Evolutionary conservation across 352 stramenopile genomes (phyloP).

Genomic region (Vaucheria bursata): DNA sequence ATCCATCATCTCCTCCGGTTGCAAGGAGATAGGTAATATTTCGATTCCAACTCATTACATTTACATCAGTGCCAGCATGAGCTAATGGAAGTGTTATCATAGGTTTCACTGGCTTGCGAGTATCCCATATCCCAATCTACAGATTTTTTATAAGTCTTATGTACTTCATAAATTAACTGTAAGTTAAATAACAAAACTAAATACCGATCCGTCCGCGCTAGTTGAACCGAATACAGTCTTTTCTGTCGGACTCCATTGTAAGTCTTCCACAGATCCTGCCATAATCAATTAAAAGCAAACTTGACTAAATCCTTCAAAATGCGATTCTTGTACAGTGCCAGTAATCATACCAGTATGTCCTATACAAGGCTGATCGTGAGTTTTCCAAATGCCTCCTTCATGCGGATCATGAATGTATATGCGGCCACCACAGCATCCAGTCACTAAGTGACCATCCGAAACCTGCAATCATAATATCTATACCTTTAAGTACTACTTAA

Average conservation of each 20-base stretch:
- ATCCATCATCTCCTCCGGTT: conserved; percentile 92
- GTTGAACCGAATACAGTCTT: conserved; percentile 56
- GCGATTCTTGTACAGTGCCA: too few species aligned
- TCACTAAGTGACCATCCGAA: conserved; percentile 63
- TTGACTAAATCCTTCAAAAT: too few species aligned
- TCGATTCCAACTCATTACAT: conserved; percentile 97
- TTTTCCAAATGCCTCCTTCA: conserved; percentile 57
- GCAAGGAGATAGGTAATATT: conserved; percentile 92
- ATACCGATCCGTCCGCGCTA: conserved; percentile 11
- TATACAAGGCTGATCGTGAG: conserved; percentile 77
- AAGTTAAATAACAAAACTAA: not conserved
- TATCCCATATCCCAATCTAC: conserved; percentile 91
- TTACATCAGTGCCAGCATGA: conserved; percentile 85
- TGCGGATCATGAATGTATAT: conserved; percentile 86
- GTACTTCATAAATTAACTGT: not conserved
- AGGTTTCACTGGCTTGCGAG: conserved; percentile 70
- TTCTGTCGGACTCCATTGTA: conserved; percentile 96
- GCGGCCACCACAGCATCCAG: conserved; percentile 88
- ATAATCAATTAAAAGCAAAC: too few species aligned
- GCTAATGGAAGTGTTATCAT: conserved; percentile 81
- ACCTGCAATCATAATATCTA: conserved; percentile 71
- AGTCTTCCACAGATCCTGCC: conserved; percentile 76
- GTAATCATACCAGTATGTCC: conserved; percentile 61
- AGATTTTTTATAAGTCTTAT: not conserved
- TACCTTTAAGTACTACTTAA: too few species aligned